Conservation (phyloP, 2,329 filamentous ascomycete species). For the Verruconis gallopava region DNA sequence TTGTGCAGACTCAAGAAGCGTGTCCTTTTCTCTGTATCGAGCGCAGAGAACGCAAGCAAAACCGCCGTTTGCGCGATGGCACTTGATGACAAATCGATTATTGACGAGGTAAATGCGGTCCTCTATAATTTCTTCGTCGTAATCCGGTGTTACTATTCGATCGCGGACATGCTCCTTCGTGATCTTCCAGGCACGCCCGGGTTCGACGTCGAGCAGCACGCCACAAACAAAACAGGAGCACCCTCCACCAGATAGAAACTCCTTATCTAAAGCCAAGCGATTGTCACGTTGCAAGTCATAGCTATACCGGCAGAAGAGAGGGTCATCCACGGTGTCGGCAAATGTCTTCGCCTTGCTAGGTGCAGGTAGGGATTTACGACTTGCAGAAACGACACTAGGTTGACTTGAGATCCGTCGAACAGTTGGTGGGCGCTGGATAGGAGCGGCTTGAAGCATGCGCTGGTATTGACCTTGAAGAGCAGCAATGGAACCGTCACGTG, state of each 20-base stretch:
- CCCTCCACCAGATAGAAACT: slow-evolving; percentile 21
- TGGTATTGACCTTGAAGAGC: slow-evolving; percentile 24
- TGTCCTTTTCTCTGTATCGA: slow-evolving; percentile 21
- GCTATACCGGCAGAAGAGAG: slow-evolving; percentile 23
- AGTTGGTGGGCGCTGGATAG: not conserved
- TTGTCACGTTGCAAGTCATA: slow-evolving; percentile 21
- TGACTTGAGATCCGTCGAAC: slow-evolving; percentile 6
- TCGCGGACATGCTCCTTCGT: slow-evolving; percentile 20
- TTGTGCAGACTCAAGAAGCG: slow-evolving; percentile 22
- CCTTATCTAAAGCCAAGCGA: slow-evolving; percentile 19
- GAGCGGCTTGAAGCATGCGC: slow-evolving; percentile 16
- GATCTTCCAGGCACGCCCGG: slow-evolving; percentile 27
- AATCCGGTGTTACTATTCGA: slow-evolving; percentile 16
- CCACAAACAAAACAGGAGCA: slow-evolving; percentile 22
- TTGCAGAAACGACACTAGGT: slow-evolving; percentile 2
- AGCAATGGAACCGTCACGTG: slow-evolving; percentile 27
- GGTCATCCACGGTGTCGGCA: not conserved
- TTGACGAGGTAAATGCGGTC: slow-evolving; percentile 24
- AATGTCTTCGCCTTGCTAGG: not conserved
- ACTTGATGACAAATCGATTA: slow-evolving; percentile 26
- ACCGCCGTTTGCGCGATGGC: slow-evolving; percentile 23
- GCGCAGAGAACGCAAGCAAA: slow-evolving; percentile 25
- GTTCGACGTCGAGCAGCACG: slow-evolving; percentile 17
- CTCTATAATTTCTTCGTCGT: slow-evolving; percentile 21
- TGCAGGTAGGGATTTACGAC: not conserved